Base-by-base conservation (phyloP, 1,139 yeast genomes). In the Pichia sp. region DNA sequence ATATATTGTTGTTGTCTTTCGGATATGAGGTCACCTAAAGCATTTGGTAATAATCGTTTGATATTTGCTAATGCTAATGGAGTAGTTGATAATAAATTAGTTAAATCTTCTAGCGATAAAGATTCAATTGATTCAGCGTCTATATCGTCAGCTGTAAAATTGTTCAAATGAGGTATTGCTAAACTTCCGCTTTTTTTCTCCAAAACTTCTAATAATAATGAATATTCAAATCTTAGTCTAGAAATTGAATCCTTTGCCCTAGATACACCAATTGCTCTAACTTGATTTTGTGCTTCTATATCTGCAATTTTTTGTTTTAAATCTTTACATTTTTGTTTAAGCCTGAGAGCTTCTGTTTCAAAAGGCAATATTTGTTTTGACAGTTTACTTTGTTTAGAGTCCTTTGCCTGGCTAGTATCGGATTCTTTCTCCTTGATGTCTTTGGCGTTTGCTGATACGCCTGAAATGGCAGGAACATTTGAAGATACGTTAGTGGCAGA, bases 221-320 rank as follows among this genome's bases (percentile, higher is more conserved):
- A 76, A 54, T 93, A 82, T 58, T 91, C 97, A 32, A 88, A 70
- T 45, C 95, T 75, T 40, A 86, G 67, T 49, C 97, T 69, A 51
- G 89, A 79, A 26, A 89, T 79, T 6, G 89, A 76, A 19, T 79
- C 72, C 52, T 84, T 79, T 8, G 95, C 81, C 53, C 96, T 75
- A 15, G 83, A 74, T 29, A 91, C 76, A 1, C 95, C 88, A 30
- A 88, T 65, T 0, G 89, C 75, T 40, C 88, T 77, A 8, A 79
- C 66, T 56, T 87, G 94, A 60, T 91, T 93, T 57, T 78, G 78
- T 40, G 76, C 80, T 56, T 89, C 95, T 31, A 89, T 72, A 51
- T 83, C 88, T 13, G 69, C 67, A 35, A 91, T 80, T 54, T 93
- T 72, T 50, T 74, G 72, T 57, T 82, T 79, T 53, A 89, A 69